Evolutionary conservation across 1,284 basidiomycete species (phyloP).

Genomic region (Pseudozyma sp.): DNA sequence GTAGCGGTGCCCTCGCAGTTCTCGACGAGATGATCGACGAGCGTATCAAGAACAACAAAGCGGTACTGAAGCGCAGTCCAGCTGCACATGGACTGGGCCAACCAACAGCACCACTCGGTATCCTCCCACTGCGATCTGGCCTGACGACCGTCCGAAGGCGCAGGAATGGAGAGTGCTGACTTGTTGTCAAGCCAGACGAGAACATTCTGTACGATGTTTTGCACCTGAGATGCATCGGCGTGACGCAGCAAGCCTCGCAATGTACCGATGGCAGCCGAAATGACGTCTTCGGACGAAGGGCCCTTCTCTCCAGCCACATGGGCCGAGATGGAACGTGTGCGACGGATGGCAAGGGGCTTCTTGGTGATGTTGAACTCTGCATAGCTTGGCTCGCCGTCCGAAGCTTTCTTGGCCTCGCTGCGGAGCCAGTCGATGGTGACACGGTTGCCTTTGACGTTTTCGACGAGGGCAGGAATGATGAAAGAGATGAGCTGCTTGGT

Average conservation of each 20-base stretch:
- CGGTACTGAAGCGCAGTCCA: constrained; percentile 94
- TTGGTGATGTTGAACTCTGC: constrained; percentile 81
- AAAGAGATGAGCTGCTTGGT: constrained; percentile 80
- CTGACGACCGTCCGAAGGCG: constrained; percentile 29
- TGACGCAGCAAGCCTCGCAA: constrained; percentile 81
- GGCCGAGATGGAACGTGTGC: constrained; percentile 85
- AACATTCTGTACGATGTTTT: constrained; percentile 77
- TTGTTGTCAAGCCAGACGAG: constrained; percentile 66
- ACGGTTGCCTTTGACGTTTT: constrained; percentile 75
- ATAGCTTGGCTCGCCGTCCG: constrained; percentile 74
- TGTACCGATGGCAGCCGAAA: constrained; percentile 79
- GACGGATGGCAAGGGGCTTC: constrained; percentile 79
- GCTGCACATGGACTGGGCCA: constrained; percentile 79
- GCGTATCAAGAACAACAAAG: constrained; percentile 84
- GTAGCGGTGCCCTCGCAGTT: constrained; percentile 75
- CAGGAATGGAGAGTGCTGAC: constrained; percentile 23
- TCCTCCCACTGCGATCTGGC: constrained; percentile 76
- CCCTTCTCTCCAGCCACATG: constrained; percentile 89
- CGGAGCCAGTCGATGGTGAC: constrained; percentile 76
- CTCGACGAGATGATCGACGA: constrained; percentile 83
- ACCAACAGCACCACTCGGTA: constrained; percentile 82
- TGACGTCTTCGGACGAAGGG: constrained; percentile 80
- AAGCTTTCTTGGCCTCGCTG: constrained; percentile 76
- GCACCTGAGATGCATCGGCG: constrained; percentile 81
- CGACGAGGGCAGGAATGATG: constrained; percentile 81